Evolutionary conservation across 306 rosid species (phyloP).

Genomic region (Gastrolobium villosum): DNA sequence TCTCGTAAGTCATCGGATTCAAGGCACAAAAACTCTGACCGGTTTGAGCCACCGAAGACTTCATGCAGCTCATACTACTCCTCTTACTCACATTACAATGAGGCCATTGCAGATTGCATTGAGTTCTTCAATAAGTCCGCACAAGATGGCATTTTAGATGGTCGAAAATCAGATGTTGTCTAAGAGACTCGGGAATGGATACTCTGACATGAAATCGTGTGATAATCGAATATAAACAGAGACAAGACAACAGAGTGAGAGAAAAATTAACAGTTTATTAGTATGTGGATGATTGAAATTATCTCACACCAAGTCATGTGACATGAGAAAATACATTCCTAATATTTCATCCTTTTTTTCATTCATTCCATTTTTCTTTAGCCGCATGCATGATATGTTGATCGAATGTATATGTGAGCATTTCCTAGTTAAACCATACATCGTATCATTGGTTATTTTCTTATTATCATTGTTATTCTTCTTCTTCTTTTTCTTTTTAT

Average conservation of each 20-base stretch:
- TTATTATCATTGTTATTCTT: slow-evolving; percentile 1
- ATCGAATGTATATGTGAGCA: slow-evolving; percentile 34
- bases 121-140: slow-evolving; percentile 90
- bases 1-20: slow-evolving; percentile 32
- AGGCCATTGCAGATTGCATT: slow-evolving; percentile 87
- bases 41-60: slow-evolving; percentile 86
- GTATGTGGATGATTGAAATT: too few relatives aligned
- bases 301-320: too few relatives aligned
- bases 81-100: slow-evolving; percentile 81
- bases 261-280: too few relatives aligned
- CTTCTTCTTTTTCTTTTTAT: not conserved
- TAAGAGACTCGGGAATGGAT: slow-evolving; percentile 20
- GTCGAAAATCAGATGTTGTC: slow-evolving; percentile 60
- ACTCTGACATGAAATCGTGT: too few relatives aligned
- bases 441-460: not conserved
- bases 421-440: not conserved
- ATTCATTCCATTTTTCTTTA: too few relatives aligned
- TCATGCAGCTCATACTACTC: slow-evolving; percentile 88
- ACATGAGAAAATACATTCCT: too few relatives aligned
- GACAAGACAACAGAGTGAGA: too few relatives aligned
- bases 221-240: too few relatives aligned
- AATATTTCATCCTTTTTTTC: too few relatives aligned
- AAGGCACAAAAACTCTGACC: slow-evolving; percentile 56
- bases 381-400: not conserved
- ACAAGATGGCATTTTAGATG: slow-evolving; percentile 62